These are phyloP conservation scores for Ustilago sp. DNA, from an alignment of 1,284 basidiomycete species.

Conservation along the genomic window DNA sequence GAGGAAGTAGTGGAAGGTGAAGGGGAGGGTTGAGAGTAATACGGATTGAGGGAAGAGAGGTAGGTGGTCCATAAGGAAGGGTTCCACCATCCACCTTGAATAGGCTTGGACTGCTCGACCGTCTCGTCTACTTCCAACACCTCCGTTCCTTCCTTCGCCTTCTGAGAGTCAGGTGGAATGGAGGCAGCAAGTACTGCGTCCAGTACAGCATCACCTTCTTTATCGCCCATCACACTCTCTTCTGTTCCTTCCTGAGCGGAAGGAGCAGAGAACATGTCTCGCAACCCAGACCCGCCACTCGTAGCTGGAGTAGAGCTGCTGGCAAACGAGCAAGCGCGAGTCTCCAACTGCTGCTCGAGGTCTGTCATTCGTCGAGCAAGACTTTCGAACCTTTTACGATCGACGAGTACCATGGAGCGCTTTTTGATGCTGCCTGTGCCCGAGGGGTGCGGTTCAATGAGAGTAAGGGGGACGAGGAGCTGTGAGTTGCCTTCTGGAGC, in stretches of 20 bases:
- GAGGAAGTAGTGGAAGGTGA: background rate
- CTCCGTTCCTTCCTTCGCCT: background rate
- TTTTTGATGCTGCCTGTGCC: slow-evolving; percentile 60
- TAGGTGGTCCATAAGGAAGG: slow-evolving; percentile 31
- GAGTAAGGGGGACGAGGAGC: slow-evolving; percentile 53
- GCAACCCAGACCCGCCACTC: slow-evolving; percentile 4
- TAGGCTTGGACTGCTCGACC: background rate
- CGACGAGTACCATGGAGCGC: slow-evolving; percentile 61
- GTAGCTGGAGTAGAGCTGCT: background rate
- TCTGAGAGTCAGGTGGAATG: background rate
- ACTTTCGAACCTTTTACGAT: slow-evolving; percentile 57
- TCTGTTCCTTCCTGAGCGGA: background rate
- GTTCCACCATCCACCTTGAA: slow-evolving; percentile 3
- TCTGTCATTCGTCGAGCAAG: slow-evolving; percentile 57
- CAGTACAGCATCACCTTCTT: slow-evolving; percentile 16
- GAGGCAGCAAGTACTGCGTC: slow-evolving; percentile 15
- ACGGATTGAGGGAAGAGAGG: slow-evolving; percentile 45
- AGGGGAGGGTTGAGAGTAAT: slow-evolving; percentile 19
- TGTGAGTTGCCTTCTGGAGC: slow-evolving; percentile 8
- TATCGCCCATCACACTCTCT: background rate
- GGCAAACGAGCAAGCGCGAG: slow-evolving; percentile 4
- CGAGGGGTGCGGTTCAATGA: slow-evolving; percentile 50
- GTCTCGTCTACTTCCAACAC: background rate
- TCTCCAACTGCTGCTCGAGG: slow-evolving; percentile 43
- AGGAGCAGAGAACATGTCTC: slow-evolving; percentile 19